phyloP scores from a whole-genome alignment of 352 stramenopile genomes.

The Pythium apleroticum region DNA sequence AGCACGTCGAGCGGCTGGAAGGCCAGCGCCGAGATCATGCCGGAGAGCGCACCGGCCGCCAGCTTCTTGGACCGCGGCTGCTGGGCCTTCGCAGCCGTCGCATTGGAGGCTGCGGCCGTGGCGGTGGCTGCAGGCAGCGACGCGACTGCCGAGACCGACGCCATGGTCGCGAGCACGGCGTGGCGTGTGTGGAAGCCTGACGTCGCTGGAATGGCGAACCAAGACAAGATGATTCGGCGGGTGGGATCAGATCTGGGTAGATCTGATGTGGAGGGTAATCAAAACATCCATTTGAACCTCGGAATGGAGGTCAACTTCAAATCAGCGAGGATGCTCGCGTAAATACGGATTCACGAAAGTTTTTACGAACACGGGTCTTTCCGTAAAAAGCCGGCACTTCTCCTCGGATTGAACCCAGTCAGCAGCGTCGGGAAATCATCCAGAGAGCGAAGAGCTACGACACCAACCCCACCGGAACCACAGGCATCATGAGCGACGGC shows the following conservation, averaged over 20 bases:
- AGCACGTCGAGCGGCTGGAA: conserved; percentile 88
- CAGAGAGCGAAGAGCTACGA: conserved; percentile 1
- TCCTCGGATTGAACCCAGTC: not conserved
- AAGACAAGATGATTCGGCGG: not conserved
- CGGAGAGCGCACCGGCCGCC: conserved; percentile 61
- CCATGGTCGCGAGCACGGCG: not conserved
- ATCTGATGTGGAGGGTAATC: conserved; percentile 1
- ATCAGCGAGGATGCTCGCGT: not conserved
- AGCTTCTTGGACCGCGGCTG: conserved; percentile 72
- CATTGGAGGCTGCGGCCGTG: conserved; percentile 18
- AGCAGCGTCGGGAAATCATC: not conserved
- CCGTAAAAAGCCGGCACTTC: conserved; percentile 1
- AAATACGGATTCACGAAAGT: conserved; percentile 6
- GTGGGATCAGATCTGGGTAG: conserved; percentile 7
- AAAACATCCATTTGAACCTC: conserved; percentile 3
- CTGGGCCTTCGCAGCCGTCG: not conserved
- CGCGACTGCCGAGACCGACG: conserved; percentile 4
- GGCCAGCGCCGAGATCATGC: conserved; percentile 76
- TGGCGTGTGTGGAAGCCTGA: conserved; percentile 16
- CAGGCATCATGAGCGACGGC: conserved; percentile 60
- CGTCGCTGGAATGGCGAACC: conserved; percentile 11
- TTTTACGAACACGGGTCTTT: not conserved
- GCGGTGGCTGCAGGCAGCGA: conserved; percentile 10
- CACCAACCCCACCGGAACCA: conserved; percentile 5
- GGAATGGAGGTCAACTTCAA: conserved; percentile 9